Evolutionary conservation across 164 flowering plant genomes (phyloP).

Genomic region (Litsea cubeba): DNA sequence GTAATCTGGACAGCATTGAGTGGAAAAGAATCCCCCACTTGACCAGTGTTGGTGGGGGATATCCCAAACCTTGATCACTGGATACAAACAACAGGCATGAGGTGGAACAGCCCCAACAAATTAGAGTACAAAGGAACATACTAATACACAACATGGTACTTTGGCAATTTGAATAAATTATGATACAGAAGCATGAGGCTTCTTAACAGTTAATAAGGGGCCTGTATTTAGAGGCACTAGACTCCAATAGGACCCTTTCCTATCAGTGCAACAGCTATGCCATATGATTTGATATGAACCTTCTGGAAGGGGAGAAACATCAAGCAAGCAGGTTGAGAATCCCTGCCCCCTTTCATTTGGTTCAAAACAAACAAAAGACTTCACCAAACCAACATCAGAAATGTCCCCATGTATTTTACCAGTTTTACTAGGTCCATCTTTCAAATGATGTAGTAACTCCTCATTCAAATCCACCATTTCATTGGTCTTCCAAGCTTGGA

Average conservation of each 20-base stretch:
- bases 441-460: constrained; percentile 36
- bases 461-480: constrained; percentile 48
- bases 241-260: constrained; percentile 56
- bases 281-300: constrained; percentile 67
- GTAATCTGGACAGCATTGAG: no score
- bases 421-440: constrained; percentile 8
- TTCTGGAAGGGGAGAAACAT: constrained; percentile 61
- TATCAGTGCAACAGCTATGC: constrained; percentile 68
- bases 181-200: constrained; percentile 6
- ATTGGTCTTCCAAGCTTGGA: constrained; percentile 28
- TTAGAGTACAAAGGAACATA: no score
- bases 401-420: background rate
- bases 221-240: constrained; percentile 54
- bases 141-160: no score
- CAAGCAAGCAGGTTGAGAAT: constrained; percentile 72
- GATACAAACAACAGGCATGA: no score
- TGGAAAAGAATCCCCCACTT: no score
- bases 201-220: constrained; percentile 42
- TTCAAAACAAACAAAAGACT: constrained; percentile 37
- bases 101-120: no score
- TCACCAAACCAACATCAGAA: constrained; percentile 17
- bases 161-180: background rate
- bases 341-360: constrained; percentile 65
- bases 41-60: no score
- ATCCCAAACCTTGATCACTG: no score